phyloP scores from a whole-genome alignment of 1,284 basidiomycete species.

The Malassezia japonica region DNA sequence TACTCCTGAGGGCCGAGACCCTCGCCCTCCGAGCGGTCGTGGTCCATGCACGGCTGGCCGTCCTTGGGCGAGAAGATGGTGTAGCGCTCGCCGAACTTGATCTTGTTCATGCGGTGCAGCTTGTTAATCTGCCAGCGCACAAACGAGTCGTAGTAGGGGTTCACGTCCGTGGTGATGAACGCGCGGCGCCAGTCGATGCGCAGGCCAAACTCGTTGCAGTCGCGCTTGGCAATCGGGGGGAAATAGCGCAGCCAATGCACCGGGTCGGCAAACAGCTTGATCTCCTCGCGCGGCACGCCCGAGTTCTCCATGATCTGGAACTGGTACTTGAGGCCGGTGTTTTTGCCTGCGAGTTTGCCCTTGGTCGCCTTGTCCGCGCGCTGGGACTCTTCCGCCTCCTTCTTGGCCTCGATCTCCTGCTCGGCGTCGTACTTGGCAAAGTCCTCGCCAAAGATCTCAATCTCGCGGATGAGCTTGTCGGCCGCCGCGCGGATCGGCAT shows the following conservation, averaged over 20 bases:
- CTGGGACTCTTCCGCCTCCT: conserved; percentile 8
- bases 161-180: conserved; percentile 88
- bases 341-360: conserved; percentile 87
- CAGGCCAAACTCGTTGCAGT: conserved; percentile 77
- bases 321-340: conserved; percentile 87
- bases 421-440: conserved; percentile 63
- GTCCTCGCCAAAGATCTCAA: conserved; percentile 85
- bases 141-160: conserved; percentile 95
- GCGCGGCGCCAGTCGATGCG: conserved; percentile 95
- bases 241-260: conserved; percentile 87
- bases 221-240: conserved; percentile 79
- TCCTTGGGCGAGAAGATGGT: conserved; percentile 99
- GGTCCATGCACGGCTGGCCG: conserved; percentile 99
- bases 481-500: conserved; percentile 98
- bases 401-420: conserved; percentile 52
- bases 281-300: conserved; percentile 71
- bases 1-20: conserved; percentile 93
- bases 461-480: conserved; percentile 95
- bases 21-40: conserved; percentile 92
- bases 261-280: conserved; percentile 92
- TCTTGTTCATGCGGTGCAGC: conserved; percentile 56
- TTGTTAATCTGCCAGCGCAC: conserved; percentile 98
- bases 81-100: conserved; percentile 88
- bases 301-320: conserved; percentile 94
- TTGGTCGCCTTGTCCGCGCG: conserved; percentile 70